These are phyloP conservation scores for Trichoderma gracile DNA, from an alignment of 2,329 filamentous ascomycete species.

Conservation along the genomic window DNA sequence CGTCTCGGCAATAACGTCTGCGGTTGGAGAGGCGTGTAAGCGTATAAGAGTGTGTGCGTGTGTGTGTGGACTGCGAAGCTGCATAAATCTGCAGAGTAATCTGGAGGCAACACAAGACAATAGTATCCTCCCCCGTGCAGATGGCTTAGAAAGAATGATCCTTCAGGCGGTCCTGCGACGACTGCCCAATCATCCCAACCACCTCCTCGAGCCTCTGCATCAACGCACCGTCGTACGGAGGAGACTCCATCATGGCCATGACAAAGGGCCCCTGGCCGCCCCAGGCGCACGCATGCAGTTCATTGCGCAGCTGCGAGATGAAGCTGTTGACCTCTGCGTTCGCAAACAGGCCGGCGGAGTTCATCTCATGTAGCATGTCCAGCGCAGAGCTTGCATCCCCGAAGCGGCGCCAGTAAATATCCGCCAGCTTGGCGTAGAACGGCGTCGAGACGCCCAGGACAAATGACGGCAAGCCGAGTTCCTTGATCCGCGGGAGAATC, in stretches of 20 bases:
- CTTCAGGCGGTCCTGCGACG: conserved; percentile 22
- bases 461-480: conserved; percentile 67
- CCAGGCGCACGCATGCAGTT: conserved; percentile 40
- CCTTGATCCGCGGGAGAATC: conserved; percentile 67
- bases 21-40: too few relatives aligned
- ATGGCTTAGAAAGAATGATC: conserved; percentile 13
- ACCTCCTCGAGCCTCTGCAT: conserved; percentile 35
- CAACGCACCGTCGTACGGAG: conserved; percentile 38
- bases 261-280: conserved; percentile 43
- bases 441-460: conserved; percentile 69
- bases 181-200: conserved; percentile 27
- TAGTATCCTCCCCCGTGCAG: not conserved
- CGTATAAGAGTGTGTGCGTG: too few relatives aligned
- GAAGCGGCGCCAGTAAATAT: conserved; percentile 61
- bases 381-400: conserved; percentile 58
- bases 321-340: conserved; percentile 42
- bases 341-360: conserved; percentile 59
- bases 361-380: conserved; percentile 65
- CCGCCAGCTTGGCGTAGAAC: conserved; percentile 68
- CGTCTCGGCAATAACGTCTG: too few relatives aligned
- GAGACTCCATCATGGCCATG: conserved; percentile 42
- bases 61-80: too few relatives aligned
- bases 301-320: conserved; percentile 36
- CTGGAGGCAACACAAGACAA: not conserved
- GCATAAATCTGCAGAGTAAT: not conserved